Percentiles rank a stretch among this genome's conserved stretches.
Evolutionary conservation across 2,329 filamentous ascomycete genomes (phyloP).

Genomic region (Ceratocystis albifundus): DNA sequence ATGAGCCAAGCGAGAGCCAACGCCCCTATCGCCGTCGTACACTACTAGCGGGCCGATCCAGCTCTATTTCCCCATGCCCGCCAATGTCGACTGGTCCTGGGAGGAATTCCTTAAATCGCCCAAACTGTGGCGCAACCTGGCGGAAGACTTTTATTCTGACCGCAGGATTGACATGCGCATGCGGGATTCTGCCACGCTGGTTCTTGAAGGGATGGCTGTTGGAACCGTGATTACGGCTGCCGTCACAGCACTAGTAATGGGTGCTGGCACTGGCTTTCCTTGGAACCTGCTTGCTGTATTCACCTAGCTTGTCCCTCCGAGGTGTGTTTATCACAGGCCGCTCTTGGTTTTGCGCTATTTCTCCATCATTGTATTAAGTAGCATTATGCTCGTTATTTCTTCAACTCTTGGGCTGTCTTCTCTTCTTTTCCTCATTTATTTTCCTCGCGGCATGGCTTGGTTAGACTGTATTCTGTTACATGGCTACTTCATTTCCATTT

Average conservation of each 20-base stretch:
- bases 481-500: neutral
- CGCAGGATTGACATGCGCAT: constrained; percentile 51
- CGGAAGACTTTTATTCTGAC: constrained; percentile 32
- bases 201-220: constrained; percentile 43
- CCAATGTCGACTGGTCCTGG: constrained; percentile 15
- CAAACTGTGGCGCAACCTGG: constrained; percentile 17
- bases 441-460: neutral
- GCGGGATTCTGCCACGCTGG: constrained; percentile 58
- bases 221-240: constrained; percentile 33
- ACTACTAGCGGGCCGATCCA: constrained; percentile 11
- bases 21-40: constrained; percentile 14
- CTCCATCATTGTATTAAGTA: too few relatives aligned
- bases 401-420: neutral
- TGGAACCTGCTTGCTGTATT: constrained; percentile 6
- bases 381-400: neutral
- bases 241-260: constrained; percentile 15
- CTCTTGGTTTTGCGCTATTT: neutral
- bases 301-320: neutral
- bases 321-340: neutral
- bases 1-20: neutral
- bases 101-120: constrained; percentile 19
- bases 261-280: neutral
- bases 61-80: constrained; percentile 20
- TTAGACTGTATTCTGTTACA: neutral
- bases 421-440: neutral